Percentiles rank a stretch among this genome's conserved stretches.
Conservation (phyloP, 2,329 filamentous ascomycete genomes). For the Chrysoporthe deuterocubensis region DNA sequence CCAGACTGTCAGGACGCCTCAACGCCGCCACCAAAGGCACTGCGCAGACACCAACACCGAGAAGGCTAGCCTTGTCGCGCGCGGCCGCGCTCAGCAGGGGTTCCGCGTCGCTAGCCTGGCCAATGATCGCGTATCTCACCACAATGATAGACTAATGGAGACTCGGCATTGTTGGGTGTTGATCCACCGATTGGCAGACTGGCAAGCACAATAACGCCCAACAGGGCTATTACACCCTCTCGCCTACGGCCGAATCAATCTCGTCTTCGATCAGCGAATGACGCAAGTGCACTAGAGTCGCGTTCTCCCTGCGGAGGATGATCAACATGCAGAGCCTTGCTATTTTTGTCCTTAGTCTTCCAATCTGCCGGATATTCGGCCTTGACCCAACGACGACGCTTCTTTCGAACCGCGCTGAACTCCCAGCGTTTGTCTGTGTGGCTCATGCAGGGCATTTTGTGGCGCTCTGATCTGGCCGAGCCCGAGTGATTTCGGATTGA, state of each 20-base stretch:
- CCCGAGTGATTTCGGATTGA: not conserved
- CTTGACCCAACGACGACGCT: not conserved
- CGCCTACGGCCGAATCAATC: not conserved
- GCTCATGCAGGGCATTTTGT: not conserved
- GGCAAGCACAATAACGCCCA: not conserved
- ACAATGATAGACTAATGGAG: not conserved
- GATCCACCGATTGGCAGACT: not conserved
- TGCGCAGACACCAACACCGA: not conserved
- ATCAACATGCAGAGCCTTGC: slow-evolving; percentile 11
- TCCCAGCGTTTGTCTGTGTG: not conserved
- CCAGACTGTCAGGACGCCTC: not conserved
- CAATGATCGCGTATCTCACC: slow-evolving; percentile 1
- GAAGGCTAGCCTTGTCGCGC: slow-evolving; percentile 1
- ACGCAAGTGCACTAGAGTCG: not conserved
- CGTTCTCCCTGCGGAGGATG: slow-evolving; percentile 5
- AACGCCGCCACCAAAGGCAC: not conserved
- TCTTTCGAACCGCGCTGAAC: not conserved
- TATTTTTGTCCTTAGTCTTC: slow-evolving; percentile 24
- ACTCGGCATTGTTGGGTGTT: not conserved
- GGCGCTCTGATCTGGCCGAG: slow-evolving; percentile 1
- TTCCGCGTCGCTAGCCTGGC: slow-evolving; percentile 13
- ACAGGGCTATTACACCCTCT: not conserved
- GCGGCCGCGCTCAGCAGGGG: slow-evolving; percentile 22
- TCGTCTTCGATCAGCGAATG: not conserved
- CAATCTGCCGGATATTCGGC: slow-evolving; percentile 16